These are phyloP conservation scores for Aureobasidium sp. DNA, from an alignment of 2,329 filamentous ascomycete genomes.

Conservation along the genomic window DNA sequence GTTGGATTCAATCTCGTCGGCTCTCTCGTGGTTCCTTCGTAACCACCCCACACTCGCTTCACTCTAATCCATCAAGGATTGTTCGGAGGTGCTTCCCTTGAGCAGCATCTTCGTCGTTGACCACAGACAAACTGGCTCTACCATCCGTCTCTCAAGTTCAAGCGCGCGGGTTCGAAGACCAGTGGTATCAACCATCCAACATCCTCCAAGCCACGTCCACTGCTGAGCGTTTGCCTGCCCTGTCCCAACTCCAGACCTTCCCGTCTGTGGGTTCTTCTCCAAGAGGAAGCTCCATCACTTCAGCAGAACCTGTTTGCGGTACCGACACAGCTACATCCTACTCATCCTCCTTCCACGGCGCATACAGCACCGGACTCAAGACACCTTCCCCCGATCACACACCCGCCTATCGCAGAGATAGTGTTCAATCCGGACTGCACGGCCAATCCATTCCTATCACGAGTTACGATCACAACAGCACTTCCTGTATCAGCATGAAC, in stretches of 20 bases:
- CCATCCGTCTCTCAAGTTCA: conserved; percentile 78
- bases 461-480: conserved; percentile 19
- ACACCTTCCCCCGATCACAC: conserved; percentile 66
- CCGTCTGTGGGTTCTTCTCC: conserved; percentile 67
- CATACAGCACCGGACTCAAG: conserved; percentile 51
- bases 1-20: neutral
- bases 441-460: conserved; percentile 12
- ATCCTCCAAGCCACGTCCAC: conserved; percentile 48
- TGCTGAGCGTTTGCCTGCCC: conserved; percentile 63
- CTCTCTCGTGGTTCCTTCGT: conserved; percentile 8
- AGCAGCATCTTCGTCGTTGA: conserved; percentile 13
- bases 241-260: conserved; percentile 60
- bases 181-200: conserved; percentile 43
- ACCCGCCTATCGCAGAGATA: conserved; percentile 28
- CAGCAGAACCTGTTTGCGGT: conserved; percentile 32
- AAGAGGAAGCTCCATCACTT: conserved; percentile 64
- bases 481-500: conserved; percentile 61
- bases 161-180: conserved; percentile 67
- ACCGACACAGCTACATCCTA: conserved; percentile 30
- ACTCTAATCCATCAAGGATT: neutral
- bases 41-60: conserved; percentile 13
- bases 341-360: conserved; percentile 46
- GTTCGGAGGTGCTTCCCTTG: conserved; percentile 15
- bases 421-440: conserved; percentile 16
- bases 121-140: conserved; percentile 84